Evolutionary conservation across 2,329 filamentous ascomycete species (phyloP).

Genomic region (Neopestalotiopsis clavispora): DNA sequence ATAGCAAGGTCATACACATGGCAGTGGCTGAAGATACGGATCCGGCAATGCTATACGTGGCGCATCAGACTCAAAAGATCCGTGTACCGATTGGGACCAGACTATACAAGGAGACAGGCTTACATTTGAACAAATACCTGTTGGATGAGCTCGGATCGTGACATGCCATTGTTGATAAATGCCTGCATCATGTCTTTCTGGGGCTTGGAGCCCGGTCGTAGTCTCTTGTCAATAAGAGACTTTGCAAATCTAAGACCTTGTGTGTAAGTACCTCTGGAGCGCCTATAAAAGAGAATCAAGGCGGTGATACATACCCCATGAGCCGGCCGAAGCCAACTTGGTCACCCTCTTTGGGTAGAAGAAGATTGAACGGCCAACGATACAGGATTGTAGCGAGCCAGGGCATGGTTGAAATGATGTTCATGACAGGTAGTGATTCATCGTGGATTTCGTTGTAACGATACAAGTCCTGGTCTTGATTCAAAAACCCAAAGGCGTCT

Average conservation of each 20-base stretch:
- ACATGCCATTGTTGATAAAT: conserved; percentile 43
- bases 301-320: conserved; percentile 38
- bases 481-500: conserved; percentile 54
- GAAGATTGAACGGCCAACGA: conserved; percentile 40
- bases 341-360: conserved; percentile 42
- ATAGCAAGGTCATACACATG: conserved; percentile 31
- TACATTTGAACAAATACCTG: conserved; percentile 46
- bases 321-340: conserved; percentile 43
- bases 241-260: conserved; percentile 28
- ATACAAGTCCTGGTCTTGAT: conserved; percentile 52
- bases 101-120: conserved; percentile 10
- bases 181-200: conserved; percentile 45
- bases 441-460: conserved; percentile 49
- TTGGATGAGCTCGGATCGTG: conserved; percentile 40
- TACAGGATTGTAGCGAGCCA: conserved; percentile 40
- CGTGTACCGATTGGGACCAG: background rate
- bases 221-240: conserved; percentile 31
- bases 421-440: conserved; percentile 43
- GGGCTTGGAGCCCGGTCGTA: conserved; percentile 29
- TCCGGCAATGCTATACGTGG: conserved; percentile 25
- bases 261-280: background rate
- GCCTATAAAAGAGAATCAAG: background rate
- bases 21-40: conserved; percentile 30
- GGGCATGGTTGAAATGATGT: conserved; percentile 41
- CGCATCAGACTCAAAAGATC: background rate